Conservation (phyloP, 192 early-diverging fungal species). For the Mortierella hygrophila region DNA sequence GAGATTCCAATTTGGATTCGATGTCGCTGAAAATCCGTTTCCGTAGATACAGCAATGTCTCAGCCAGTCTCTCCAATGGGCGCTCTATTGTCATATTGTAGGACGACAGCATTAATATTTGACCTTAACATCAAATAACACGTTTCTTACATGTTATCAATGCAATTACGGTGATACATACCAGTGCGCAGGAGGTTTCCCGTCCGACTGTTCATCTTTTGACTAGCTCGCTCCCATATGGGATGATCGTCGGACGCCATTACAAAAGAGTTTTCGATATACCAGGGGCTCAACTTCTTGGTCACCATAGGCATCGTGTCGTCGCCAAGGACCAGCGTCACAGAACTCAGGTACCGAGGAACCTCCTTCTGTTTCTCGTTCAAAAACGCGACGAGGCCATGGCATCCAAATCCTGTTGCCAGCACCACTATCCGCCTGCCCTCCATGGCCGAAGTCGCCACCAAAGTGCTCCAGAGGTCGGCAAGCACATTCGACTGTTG, state of each 20-base stretch:
- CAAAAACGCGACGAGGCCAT: slow-evolving; percentile 47
- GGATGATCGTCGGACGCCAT: slow-evolving; percentile 45
- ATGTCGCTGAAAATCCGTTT: slow-evolving; percentile 44
- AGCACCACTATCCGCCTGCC: slow-evolving; percentile 45
- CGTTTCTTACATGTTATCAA: neutral
- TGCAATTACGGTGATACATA: neutral
- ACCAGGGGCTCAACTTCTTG: slow-evolving; percentile 39
- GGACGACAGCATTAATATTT: neutral
- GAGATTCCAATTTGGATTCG: slow-evolving; percentile 10
- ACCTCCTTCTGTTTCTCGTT: slow-evolving; percentile 53
- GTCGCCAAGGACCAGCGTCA: slow-evolving; percentile 47
- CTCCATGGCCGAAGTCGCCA: slow-evolving; percentile 31
- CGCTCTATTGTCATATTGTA: neutral
- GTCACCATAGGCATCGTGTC: slow-evolving; percentile 51
- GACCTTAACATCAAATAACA: no score
- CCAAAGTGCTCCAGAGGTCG: slow-evolving; percentile 53
- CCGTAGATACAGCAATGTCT: slow-evolving; percentile 22
- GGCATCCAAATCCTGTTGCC: slow-evolving; percentile 57
- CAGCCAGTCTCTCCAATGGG: slow-evolving; percentile 25
- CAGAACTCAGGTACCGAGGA: slow-evolving; percentile 38
- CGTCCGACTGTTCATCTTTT: slow-evolving; percentile 42
- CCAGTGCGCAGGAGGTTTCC: slow-evolving; percentile 49
- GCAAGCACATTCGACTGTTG: slow-evolving; percentile 31
- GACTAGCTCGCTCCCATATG: slow-evolving; percentile 27
- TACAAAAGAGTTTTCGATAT: slow-evolving; percentile 52